Evolutionary conservation across 306 rosid genomes (phyloP).

Genomic region (Morella rubra): DNA sequence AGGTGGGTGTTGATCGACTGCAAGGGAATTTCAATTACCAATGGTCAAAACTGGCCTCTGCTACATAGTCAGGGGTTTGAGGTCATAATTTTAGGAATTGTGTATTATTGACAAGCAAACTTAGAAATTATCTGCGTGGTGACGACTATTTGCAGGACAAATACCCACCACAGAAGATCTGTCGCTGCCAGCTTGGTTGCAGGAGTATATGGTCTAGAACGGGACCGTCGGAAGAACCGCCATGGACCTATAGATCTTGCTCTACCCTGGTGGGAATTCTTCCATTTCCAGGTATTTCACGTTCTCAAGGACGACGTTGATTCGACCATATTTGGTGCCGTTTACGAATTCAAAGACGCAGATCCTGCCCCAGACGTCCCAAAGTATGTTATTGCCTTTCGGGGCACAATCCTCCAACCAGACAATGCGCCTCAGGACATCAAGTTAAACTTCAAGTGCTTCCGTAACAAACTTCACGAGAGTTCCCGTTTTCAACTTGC

Average conservation of each 20-base stretch:
- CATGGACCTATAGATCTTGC: constrained; percentile 14
- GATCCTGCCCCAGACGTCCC: constrained; percentile 6
- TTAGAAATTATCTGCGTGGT: too few species aligned
- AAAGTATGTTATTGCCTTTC: constrained; percentile 33
- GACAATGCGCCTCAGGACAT: constrained; percentile 8
- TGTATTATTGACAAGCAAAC: too few species aligned
- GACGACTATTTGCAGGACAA: constrained; percentile 10
- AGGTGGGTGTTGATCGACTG: too few species aligned
- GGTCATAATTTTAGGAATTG: too few species aligned
- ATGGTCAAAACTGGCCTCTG: too few species aligned
- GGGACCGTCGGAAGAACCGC: constrained; percentile 13
- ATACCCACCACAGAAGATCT: constrained; percentile 17
- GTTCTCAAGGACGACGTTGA: constrained; percentile 11
- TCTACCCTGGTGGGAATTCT: constrained; percentile 26
- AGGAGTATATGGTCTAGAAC: constrained; percentile 21
- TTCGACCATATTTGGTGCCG: constrained; percentile 14
- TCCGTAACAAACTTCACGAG: constrained; percentile 10
- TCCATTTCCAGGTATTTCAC: constrained; percentile 16
- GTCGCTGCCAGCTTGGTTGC: constrained; percentile 32
- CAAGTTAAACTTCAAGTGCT: neutral
- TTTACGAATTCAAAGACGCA: constrained; percentile 13
- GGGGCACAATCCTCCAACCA: constrained; percentile 16
- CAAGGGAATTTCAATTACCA: neutral
- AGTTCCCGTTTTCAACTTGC: constrained; percentile 14
- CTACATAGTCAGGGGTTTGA: too few species aligned